Percentiles rank a stretch among this genome's conserved stretches.
Evolutionary conservation across 2,329 filamentous ascomycete species (phyloP).

Genomic region (Talaromyces verruculosus): DNA sequence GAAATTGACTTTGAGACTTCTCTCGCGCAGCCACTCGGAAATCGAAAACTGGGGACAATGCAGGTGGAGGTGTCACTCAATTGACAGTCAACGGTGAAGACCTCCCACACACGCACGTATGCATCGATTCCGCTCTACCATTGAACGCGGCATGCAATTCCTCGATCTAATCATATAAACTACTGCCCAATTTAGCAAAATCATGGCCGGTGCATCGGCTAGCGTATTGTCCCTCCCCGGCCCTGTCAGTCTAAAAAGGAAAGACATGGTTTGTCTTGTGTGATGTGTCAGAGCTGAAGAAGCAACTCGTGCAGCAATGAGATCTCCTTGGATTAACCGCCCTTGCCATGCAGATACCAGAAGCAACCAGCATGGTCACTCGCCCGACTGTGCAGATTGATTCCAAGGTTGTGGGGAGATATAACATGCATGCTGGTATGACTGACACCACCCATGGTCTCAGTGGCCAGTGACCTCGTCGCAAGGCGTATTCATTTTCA

Average conservation of each 20-base stretch:
- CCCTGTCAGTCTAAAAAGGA: background rate
- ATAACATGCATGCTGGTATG: background rate
- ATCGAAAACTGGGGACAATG: conserved; percentile 4
- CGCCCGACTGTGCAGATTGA: background rate
- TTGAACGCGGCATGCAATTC: background rate
- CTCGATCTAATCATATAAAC: background rate
- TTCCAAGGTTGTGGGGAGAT: background rate
- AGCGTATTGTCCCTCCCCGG: background rate
- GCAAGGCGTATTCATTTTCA: conserved; percentile 4
- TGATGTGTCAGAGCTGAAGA: background rate
- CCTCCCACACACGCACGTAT: background rate
- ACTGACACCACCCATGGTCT: too few relatives aligned
- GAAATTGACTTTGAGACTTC: conserved; percentile 2
- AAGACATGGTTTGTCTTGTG: background rate
- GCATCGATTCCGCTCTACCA: background rate
- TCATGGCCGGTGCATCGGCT: background rate
- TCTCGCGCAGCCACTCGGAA: conserved; percentile 13
- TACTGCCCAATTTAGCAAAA: background rate
- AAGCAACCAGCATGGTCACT: background rate
- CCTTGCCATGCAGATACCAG: background rate
- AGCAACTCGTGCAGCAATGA: background rate
- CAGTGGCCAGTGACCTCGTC: background rate
- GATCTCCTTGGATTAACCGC: conserved; percentile 3
- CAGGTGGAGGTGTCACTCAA: conserved; percentile 4
- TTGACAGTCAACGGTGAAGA: background rate